Evolutionary conservation across 2,329 filamentous ascomycete species (phyloP).

Genomic region (Emydomyces testavorans): DNA sequence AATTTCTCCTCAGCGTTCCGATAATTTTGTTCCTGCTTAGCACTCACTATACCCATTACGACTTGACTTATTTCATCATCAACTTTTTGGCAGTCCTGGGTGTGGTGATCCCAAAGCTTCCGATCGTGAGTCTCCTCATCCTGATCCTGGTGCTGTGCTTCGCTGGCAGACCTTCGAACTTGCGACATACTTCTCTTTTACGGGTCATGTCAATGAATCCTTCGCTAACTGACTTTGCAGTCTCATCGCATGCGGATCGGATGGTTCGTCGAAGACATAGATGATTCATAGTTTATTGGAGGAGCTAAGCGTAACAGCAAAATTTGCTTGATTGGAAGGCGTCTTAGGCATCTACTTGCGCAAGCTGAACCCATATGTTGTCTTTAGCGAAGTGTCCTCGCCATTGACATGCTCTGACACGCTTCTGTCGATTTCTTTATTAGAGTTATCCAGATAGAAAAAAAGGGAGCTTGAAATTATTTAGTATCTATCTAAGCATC

Average conservation of each 20-base stretch:
- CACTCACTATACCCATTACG: conserved; percentile 98
- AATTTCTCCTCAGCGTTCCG: conserved; percentile 88
- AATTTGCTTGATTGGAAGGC: not conserved
- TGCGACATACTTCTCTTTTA: conserved; percentile 1
- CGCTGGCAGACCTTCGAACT: conserved; percentile 9
- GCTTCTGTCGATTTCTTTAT: conserved; percentile 7
- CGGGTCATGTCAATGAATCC: not conserved
- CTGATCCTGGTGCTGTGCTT: not conserved
- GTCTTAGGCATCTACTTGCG: not conserved
- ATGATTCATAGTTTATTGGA: conserved; percentile 24
- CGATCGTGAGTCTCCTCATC: conserved; percentile 58
- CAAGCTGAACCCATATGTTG: not conserved
- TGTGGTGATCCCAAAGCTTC: conserved; percentile 92
- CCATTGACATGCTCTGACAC: conserved; percentile 5
- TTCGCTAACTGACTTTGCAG: conserved; percentile 38
- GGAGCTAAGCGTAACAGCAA: conserved; percentile 3
- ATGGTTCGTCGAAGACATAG: conserved; percentile 57
- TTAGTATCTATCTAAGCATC: not conserved
- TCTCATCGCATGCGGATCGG: conserved; percentile 69
- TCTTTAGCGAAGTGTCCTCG: conserved; percentile 4
- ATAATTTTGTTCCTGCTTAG: conserved; percentile 90
- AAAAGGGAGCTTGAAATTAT: conserved; percentile 5
- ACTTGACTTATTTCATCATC: conserved; percentile 91
- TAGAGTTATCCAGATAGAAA: conserved; percentile 10
- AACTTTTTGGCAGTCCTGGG: conserved; percentile 87